These are phyloP conservation scores for Penicillium sp. DNA, from an alignment of 2,329 filamentous ascomycete genomes.

Conservation along the genomic window DNA sequence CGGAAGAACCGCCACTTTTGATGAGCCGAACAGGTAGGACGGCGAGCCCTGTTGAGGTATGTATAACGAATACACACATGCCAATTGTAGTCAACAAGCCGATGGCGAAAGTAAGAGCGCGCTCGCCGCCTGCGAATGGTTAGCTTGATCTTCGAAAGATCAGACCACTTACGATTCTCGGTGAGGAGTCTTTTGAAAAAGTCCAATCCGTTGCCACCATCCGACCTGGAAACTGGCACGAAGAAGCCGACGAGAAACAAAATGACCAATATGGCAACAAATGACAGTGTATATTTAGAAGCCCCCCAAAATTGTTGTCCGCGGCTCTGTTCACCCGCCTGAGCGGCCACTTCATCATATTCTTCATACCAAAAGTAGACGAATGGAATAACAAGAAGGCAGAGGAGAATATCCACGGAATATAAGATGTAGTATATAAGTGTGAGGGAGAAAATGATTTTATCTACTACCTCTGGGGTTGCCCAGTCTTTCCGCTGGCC, in stretches of 20 bases:
- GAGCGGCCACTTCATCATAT: conserved; percentile 87
- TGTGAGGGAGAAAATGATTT: conserved; percentile 79
- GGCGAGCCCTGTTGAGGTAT: conserved; percentile 87
- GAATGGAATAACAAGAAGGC: conserved; percentile 88
- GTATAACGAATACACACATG: conserved; percentile 82
- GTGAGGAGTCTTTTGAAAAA: conserved; percentile 86
- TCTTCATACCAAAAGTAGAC: conserved; percentile 99
- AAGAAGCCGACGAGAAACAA: conserved; percentile 95
- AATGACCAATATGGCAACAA: conserved; percentile 73
- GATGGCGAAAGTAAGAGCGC: conserved; percentile 85
- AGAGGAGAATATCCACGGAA: conserved; percentile 87
- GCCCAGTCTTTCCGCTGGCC: conserved; percentile 96
- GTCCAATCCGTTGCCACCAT: conserved; percentile 74
- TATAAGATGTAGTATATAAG: conserved; percentile 93
- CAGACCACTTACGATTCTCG: conserved; percentile 68
- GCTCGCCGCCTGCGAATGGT: conserved; percentile 71
- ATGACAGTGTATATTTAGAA: conserved; percentile 86
- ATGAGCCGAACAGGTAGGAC: conserved; percentile 89
- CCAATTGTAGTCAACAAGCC: conserved; percentile 89
- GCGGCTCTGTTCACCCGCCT: conserved; percentile 75
- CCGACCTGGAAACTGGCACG: conserved; percentile 75
- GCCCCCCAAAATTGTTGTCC: conserved; percentile 78
- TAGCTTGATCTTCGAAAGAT: neutral
- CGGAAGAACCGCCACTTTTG: conserved; percentile 78
- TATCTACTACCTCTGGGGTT: conserved; percentile 76